Base-by-base conservation (phyloP, 345 rosid species). In the Lenwebbia sp. region DNA sequence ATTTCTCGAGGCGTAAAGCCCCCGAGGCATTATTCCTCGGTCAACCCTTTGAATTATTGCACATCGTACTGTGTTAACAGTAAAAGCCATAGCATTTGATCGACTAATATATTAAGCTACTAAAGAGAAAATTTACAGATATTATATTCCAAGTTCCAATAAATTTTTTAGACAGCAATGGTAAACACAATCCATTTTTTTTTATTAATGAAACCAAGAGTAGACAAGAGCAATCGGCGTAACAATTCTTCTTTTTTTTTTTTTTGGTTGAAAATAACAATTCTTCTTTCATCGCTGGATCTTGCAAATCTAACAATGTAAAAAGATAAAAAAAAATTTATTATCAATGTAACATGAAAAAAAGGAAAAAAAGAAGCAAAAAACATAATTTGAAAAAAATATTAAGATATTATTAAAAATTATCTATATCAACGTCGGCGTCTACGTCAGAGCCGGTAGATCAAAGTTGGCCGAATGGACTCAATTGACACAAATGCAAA, bases 171-270 rank as follows among this genome's bases (percentile, higher is more conserved):
- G 26, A 10, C 4, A 3, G 13, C 1, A 70, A 70, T 1, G 26
- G 47, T 70, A 21, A 70, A 19, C n/a, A 40, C 3, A 2, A 70
- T 37, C 47, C 10, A 9, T 33, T 19, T 37, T 22, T 30, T 33
- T 19, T 40, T 3, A 15, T 41, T 41, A 37, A 40, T 5, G 81
- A 37, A 37, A 37, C 5, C 2, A 70, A 70, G 14, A 5, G 23
- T 21, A 19, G 26, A 37, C 2, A 19, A 7, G 23, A 37, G 1
- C 2, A 70, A 10, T 37, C 0, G 0, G 0, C 41, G 7, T 2
- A 22, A 37, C 41, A 33, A 4, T 37, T 33, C 7, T 33, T 9
- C 4, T 70, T 19, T 17, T n/a, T n/a, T n/a, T n/a, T n/a, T n/a
- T n/a, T n/a, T n/a, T n/a, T n/a, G n/a, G n/a, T n/a, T n/a, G n/a